Evolutionary conservation across 345 rosid genomes (phyloP).

Genomic region (Ailanthus altissimus): DNA sequence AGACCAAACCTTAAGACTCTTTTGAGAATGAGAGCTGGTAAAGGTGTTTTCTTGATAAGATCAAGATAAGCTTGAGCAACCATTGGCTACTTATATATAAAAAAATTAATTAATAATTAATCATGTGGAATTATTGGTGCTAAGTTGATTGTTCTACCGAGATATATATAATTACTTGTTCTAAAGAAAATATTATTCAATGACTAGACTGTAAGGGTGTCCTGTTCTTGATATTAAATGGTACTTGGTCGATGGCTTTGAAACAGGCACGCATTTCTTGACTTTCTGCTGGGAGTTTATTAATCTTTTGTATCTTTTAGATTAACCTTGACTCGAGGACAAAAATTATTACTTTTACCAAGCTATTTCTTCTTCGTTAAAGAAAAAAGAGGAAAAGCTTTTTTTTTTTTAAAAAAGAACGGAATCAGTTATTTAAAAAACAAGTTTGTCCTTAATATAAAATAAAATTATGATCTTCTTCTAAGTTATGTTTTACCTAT

Average conservation of each 20-base stretch:
- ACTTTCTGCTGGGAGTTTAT: neutral
- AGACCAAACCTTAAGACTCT: constrained; percentile 40
- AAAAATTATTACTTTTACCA: no score
- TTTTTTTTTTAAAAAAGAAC: no score
- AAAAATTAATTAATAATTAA: neutral
- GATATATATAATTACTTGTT: neutral
- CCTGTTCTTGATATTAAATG: neutral
- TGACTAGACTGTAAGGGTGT: neutral
- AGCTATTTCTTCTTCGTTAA: no score
- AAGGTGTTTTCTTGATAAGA: constrained; percentile 27
- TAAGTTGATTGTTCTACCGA: neutral
- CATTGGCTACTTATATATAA: constrained; percentile 8
- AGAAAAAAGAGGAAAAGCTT: no score
- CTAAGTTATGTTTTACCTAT: no score
- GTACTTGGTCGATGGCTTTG: neutral
- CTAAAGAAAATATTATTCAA: neutral
- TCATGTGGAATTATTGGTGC: constrained; percentile 19
- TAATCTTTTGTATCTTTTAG: no score
- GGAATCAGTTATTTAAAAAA: no score
- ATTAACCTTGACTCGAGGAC: no score
- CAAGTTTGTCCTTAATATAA: no score
- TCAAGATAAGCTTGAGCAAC: constrained; percentile 46
- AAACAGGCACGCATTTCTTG: neutral
- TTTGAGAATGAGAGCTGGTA: constrained; percentile 53
- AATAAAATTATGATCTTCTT: no score